These are phyloP conservation scores for Reutealis trisperma DNA, from an alignment of 345 rosid genomes.

Conservation along the genomic window DNA sequence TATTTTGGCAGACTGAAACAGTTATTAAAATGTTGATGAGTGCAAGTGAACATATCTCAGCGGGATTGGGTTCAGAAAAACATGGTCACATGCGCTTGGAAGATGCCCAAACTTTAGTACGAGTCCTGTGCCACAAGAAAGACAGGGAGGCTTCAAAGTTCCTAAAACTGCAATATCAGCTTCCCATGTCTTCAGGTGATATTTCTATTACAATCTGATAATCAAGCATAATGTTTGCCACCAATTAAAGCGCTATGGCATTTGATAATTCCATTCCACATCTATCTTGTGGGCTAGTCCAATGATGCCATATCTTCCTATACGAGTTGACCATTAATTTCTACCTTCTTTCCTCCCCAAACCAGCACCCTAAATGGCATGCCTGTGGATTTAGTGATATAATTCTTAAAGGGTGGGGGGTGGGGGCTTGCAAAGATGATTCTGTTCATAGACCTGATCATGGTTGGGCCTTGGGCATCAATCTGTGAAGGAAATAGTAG, in stretches of 20 bases:
- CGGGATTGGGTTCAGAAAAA: slow-evolving; percentile 57
- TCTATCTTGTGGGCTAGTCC: neutral
- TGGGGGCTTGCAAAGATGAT: neutral
- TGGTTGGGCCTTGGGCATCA: too few species aligned
- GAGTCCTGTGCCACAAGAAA: slow-evolving; percentile 95
- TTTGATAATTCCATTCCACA: neutral
- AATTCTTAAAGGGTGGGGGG: neutral
- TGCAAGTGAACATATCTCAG: slow-evolving; percentile 74
- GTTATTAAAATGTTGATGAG: slow-evolving; percentile 79
- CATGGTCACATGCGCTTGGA: slow-evolving; percentile 42
- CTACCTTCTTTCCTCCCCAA: neutral
- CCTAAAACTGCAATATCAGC: slow-evolving; percentile 76
- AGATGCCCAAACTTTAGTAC: slow-evolving; percentile 74
- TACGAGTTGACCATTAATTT: neutral
- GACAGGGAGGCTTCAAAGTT: slow-evolving; percentile 85
- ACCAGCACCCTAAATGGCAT: neutral
- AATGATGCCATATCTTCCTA: neutral
- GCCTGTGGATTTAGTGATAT: neutral
- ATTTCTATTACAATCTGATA: slow-evolving; percentile 2
- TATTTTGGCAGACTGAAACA: slow-evolving; percentile 62
- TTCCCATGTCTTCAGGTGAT: slow-evolving; percentile 96
- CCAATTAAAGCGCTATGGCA: neutral
- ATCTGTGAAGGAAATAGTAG: too few species aligned
- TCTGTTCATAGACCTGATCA: neutral
- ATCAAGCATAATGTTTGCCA: neutral